phyloP scores from a whole-genome alignment of 129 eudicot species.

The Rutidosis leptorrhynchoides region DNA sequence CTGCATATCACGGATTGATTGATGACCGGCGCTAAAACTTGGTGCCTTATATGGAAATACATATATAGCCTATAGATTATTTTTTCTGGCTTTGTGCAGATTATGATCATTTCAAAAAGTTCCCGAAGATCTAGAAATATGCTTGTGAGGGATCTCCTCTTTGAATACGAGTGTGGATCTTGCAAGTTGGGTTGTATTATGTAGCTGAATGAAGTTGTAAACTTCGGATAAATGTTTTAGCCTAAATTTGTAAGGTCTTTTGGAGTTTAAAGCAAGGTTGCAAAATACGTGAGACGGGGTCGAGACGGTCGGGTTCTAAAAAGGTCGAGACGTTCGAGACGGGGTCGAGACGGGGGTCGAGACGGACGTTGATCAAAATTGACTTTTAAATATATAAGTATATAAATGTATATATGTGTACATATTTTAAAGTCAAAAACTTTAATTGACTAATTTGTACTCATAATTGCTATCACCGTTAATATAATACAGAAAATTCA shows the following conservation, averaged over 20 bases:
- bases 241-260: conserved; percentile 1
- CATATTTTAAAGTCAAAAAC: too few species aligned
- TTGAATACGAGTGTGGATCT: conserved; percentile 15
- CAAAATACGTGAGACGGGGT: too few species aligned
- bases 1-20: not conserved
- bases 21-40: not conserved
- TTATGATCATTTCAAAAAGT: conserved; percentile 5
- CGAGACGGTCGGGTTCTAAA: too few species aligned
- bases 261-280: not conserved
- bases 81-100: conserved; percentile 18
- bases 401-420: too few species aligned
- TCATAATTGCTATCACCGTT: too few species aligned
- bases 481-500: too few species aligned
- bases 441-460: too few species aligned
- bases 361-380: too few species aligned
- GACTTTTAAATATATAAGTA: too few species aligned
- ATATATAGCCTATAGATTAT: not conserved
- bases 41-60: conserved; percentile 19
- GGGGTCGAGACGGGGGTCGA: too few species aligned
- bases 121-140: conserved; percentile 12
- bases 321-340: too few species aligned
- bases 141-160: conserved; percentile 6
- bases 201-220: conserved; percentile 11
- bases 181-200: conserved; percentile 10
- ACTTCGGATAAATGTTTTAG: not conserved